phyloP scores from a whole-genome alignment of 148 eudicot species.

The Tetragonia tetragonoides region DNA sequence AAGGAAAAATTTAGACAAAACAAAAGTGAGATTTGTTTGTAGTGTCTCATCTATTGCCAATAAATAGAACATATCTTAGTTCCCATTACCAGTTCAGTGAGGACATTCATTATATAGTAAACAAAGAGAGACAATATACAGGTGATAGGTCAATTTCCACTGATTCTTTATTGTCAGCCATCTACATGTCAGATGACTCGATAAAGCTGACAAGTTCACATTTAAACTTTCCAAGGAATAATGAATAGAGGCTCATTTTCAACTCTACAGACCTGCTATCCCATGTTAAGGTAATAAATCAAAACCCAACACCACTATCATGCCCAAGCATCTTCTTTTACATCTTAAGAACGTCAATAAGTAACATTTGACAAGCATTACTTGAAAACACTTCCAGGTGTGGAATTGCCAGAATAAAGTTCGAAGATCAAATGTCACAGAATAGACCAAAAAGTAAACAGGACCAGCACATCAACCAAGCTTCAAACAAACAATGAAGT shows the following conservation, averaged over 20 bases:
- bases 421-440: neutral
- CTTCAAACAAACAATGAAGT: neutral
- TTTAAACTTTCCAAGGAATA: neutral
- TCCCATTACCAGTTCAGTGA: neutral
- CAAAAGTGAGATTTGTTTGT: neutral
- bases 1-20: neutral
- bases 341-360: neutral
- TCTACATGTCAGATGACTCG: neutral
- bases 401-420: neutral
- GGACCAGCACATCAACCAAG: neutral
- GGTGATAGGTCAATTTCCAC: neutral
- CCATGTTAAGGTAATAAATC: neutral
- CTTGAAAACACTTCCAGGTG: neutral
- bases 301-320: neutral
- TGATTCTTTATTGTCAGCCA: neutral
- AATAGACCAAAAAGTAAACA: neutral
- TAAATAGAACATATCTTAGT: neutral
- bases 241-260: neutral
- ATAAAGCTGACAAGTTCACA: neutral
- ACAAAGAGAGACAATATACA: no score
- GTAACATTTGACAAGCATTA: neutral
- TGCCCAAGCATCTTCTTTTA: neutral
- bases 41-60: neutral
- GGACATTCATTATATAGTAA: neutral
- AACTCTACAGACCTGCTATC: neutral